These are phyloP conservation scores for Trichoderma afroharzianum DNA, from an alignment of 2,329 filamentous ascomycete genomes.

Conservation along the genomic window DNA sequence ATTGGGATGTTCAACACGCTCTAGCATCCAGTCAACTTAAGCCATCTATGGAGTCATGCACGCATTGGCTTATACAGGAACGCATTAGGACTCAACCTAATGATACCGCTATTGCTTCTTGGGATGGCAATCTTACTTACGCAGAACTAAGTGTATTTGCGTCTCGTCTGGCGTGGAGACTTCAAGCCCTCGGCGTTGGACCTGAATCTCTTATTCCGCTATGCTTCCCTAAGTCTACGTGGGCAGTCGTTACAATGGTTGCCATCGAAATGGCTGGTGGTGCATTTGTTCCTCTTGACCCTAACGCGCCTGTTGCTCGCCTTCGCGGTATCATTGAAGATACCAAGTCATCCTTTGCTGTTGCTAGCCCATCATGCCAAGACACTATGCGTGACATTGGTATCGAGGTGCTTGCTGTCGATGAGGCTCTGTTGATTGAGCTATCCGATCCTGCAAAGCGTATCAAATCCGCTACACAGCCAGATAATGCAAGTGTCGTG, in stretches of 20 bases:
- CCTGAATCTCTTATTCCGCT: conserved; percentile 19
- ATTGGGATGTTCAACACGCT: conserved; percentile 14
- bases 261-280: conserved; percentile 22
- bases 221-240: conserved; percentile 22
- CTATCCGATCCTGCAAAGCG: conserved; percentile 1
- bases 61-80: conserved; percentile 16
- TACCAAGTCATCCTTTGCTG: not conserved
- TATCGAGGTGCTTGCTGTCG: conserved; percentile 5
- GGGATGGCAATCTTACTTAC: conserved; percentile 20
- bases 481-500: conserved; percentile 9
- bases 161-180: conserved; percentile 10
- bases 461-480: not conserved
- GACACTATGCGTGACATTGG: not conserved
- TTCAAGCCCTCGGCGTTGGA: conserved; percentile 14
- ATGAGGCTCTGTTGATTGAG: conserved; percentile 10
- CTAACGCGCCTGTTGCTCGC: conserved; percentile 12
- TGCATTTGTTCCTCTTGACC: conserved; percentile 22
- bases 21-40: not conserved
- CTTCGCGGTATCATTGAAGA: conserved; percentile 13
- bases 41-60: conserved; percentile 10
- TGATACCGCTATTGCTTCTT: conserved; percentile 12
- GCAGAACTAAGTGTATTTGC: conserved; percentile 2
- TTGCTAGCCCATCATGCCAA: conserved; percentile 5
- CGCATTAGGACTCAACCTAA: not conserved
- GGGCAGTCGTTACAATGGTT: conserved; percentile 21